Percentiles rank a stretch among this genome's conserved stretches.
Evolutionary conservation across 352 stramenopile species (phyloP).

Genomic region (Achlya hypogyna): DNA sequence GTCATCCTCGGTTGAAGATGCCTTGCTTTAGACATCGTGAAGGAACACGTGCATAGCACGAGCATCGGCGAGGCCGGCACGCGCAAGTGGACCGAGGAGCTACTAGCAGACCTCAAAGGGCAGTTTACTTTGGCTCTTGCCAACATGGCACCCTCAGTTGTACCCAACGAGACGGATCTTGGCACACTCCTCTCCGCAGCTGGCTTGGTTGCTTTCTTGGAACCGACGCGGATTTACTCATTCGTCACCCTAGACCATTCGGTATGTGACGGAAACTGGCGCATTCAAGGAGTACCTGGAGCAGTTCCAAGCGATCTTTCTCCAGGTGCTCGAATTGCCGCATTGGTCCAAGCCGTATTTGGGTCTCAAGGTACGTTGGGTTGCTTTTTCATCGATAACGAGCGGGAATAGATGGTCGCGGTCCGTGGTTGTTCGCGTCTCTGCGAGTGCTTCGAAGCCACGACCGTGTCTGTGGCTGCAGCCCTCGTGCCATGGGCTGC

Average conservation of each 20-base stretch:
- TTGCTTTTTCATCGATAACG: background rate
- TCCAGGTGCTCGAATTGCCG: background rate
- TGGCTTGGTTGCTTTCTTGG: conserved; percentile 1
- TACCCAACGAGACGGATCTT: conserved; percentile 1
- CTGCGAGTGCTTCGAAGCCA: conserved; percentile 2
- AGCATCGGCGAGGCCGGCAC: background rate
- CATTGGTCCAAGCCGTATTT: conserved; percentile 16
- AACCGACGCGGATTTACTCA: background rate
- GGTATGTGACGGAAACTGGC: conserved; percentile 1
- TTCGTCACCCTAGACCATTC: background rate
- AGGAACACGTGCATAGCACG: conserved; percentile 11
- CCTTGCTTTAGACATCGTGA: conserved; percentile 13
- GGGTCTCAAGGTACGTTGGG: conserved; percentile 7
- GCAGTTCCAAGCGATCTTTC: conserved; percentile 15
- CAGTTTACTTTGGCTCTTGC: background rate
- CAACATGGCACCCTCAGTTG: background rate
- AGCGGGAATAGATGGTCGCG: conserved; percentile 14
- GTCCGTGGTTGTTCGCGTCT: conserved; percentile 10
- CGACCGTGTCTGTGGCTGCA: background rate
- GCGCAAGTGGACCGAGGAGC: background rate
- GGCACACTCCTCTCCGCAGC: conserved; percentile 13
- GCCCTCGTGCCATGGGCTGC: background rate
- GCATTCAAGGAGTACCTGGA: background rate
- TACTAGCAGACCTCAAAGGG: background rate
- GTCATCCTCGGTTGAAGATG: background rate